A percentile compares a stretch with the other conserved stretches of the same genome.
phyloP scores from a whole-genome alignment of 192 early-diverging fungal species.

The Radiomyces spectabilis region DNA sequence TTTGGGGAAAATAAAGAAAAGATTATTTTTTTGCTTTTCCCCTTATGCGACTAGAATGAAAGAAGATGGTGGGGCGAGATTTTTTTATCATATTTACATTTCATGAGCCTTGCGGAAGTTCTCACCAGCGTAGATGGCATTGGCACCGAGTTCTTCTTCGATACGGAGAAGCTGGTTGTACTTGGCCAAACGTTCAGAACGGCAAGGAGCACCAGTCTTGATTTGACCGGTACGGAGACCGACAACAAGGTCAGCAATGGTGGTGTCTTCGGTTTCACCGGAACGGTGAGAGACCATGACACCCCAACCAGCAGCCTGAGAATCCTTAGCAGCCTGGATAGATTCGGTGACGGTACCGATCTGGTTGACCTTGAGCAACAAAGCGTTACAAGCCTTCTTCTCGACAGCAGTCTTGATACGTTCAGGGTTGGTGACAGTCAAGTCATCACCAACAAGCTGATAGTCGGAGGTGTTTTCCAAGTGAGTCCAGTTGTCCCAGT shows the following conservation, averaged over 20 bases:
- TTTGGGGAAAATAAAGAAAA: too few species aligned
- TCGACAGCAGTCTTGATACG: conserved; percentile 86
- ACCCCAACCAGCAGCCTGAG: conserved; percentile 91
- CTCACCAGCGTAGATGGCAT: conserved; percentile 90
- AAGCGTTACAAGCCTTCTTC: conserved; percentile 89
- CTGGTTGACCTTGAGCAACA: conserved; percentile 98
- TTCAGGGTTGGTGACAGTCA: conserved; percentile 96
- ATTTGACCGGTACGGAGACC: conserved; percentile 94
- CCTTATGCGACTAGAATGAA: too few species aligned
- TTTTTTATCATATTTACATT: too few species aligned
- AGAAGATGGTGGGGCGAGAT: too few species aligned
- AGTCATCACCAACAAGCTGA: conserved; percentile 81
- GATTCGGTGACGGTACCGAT: conserved; percentile 97
- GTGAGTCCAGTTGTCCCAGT: conserved; percentile 88
- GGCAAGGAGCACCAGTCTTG: conserved; percentile 99
- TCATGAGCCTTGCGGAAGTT: conserved; percentile 76
- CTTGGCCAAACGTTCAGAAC: conserved; percentile 95
- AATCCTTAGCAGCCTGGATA: conserved; percentile 72
- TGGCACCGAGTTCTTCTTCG: conserved; percentile 92
- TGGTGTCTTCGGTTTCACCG: conserved; percentile 84
- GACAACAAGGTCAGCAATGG: conserved; percentile 96
- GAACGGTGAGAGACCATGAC: conserved; percentile 99
- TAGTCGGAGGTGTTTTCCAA: conserved; percentile 43
- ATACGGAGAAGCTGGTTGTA: conserved; percentile 98
- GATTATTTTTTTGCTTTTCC: too few species aligned